These are phyloP conservation scores for Apiotrichum veenhuisii DNA, from an alignment of 1,284 basidiomycete species.

Conservation along the genomic window DNA sequence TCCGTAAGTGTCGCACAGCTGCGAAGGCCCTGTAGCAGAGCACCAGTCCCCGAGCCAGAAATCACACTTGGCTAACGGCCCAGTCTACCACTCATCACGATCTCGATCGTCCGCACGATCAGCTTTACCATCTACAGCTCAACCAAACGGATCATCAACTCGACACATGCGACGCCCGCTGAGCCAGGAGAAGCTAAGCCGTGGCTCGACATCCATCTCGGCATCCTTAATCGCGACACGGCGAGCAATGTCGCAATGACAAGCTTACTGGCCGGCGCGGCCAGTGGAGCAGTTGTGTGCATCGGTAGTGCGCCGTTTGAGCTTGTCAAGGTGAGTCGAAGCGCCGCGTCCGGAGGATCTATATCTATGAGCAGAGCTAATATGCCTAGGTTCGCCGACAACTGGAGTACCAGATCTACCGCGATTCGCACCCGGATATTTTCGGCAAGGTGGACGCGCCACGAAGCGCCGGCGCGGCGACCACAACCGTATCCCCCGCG, in stretches of 20 bases:
- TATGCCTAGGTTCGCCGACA: conserved; percentile 71
- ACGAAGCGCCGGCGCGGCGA: background rate
- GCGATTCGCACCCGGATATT: conserved; percentile 37
- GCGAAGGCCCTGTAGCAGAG: no score
- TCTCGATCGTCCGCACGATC: conserved; percentile 85
- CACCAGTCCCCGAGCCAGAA: background rate
- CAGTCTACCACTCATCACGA: conserved; percentile 88
- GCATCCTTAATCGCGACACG: conserved; percentile 35
- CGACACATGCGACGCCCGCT: conserved; percentile 24
- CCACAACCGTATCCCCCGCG: background rate
- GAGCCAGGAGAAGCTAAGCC: conserved; percentile 15
- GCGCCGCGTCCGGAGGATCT: background rate
- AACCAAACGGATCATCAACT: conserved; percentile 74
- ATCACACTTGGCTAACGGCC: background rate
- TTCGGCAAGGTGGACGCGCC: conserved; percentile 13
- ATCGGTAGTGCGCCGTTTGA: conserved; percentile 79
- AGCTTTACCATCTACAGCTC: conserved; percentile 92
- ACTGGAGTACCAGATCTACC: conserved; percentile 80
- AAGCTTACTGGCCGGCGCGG: conserved; percentile 44
- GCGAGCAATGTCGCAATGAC: conserved; percentile 67
- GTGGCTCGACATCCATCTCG: conserved; percentile 36
- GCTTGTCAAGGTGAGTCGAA: conserved; percentile 76
- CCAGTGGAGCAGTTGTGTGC: conserved; percentile 46
- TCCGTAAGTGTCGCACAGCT: conserved; percentile 29
- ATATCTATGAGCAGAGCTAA: background rate